These are phyloP conservation scores for Eragrostis tef DNA, from an alignment of 202 grass and related monocot genomes.

Conservation along the genomic window DNA sequence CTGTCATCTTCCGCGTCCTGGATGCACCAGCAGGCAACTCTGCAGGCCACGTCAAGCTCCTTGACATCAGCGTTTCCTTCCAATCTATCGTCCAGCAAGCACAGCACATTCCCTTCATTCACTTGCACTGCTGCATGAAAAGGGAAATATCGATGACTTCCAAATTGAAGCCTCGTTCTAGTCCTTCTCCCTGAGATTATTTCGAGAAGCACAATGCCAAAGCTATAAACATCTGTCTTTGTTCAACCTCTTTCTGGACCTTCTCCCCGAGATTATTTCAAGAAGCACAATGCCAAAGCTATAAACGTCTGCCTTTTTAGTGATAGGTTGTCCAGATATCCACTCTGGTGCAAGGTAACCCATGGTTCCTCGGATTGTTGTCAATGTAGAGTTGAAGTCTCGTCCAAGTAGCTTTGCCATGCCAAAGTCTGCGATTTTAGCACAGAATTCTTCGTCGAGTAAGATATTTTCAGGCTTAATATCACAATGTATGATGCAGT, in stretches of 20 bases:
- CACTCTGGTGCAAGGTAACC: conserved; percentile 79
- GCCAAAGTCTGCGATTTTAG: conserved; percentile 72
- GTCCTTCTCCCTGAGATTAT: conserved; percentile 69
- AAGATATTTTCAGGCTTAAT: conserved; percentile 78
- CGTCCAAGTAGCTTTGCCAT: conserved; percentile 73
- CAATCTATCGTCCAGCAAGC: conserved; percentile 55
- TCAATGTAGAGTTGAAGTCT: conserved; percentile 59
- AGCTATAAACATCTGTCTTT: conserved; percentile 63
- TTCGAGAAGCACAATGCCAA: conserved; percentile 71
- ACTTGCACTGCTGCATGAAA: conserved; percentile 56
- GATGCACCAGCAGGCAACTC: conserved; percentile 79
- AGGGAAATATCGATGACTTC: conserved; percentile 56
- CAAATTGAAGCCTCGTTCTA: conserved; percentile 22
- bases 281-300: conserved; percentile 74
- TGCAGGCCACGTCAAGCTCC: conserved; percentile 46
- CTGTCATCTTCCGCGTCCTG: conserved; percentile 57
- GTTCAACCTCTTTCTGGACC: conserved; percentile 29
- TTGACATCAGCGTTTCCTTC: conserved; percentile 52
- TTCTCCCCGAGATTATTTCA: conserved; percentile 70
- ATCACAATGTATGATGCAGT: conserved; percentile 74
- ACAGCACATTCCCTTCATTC: conserved; percentile 54
- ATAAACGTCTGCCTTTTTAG: conserved; percentile 66
- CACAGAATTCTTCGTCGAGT: conserved; percentile 55
- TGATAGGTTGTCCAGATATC: conserved; percentile 67
- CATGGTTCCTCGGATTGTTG: conserved; percentile 64